Evolutionary conservation across 495 filamentous ascomycete genomes (phyloP), one percentile per base, ranked within the genome.

Genomic region (Monascus purpureus): DNA sequence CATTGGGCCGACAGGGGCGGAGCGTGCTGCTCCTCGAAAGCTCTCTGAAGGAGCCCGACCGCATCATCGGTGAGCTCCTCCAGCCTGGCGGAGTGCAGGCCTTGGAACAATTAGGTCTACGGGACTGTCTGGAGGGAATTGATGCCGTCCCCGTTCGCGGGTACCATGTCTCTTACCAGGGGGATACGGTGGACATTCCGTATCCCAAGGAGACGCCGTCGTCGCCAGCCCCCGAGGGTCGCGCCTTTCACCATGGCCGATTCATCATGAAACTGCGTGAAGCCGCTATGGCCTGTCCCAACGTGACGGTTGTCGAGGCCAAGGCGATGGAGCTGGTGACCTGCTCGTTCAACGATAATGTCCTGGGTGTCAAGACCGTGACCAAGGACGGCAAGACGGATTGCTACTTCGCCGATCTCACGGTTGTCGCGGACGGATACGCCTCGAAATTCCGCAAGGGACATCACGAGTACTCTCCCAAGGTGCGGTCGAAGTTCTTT

Each of bases 51-150:
- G 82, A 95, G 60, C 90, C 90, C 8, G 84, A 96, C 61, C 77
- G 90, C 34, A 97, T 97, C 45, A 87, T 97, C 13, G 90, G 90
- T 33, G 90, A 97, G 61, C 58, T 97, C 37, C 59, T 97, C 47
- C 90, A 97, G 52, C 90, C 90, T 3, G 90, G 90, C 18, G 90
- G 90, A 25, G 76, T 93, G 24, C 57, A 66, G 26, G 86, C 92
- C 13, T 64, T 97, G 39, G 67, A 77, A 45, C 73, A 78, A 41
- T 60, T 97, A 32, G 92, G 92, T 5, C 55, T 97, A 31, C 53
- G 53, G 27, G 72, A 82, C 38, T 94, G 86, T 48, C 62, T 97
- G 11, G 87, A 97, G 33, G 80, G 59, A 11, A 96, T 97, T 43
- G 90, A 96, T 47, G 75, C 85, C 1, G 69, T 94, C 19, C 62